Percentiles rank a stretch among this genome's conserved stretches.
phyloP scores from a whole-genome alignment of 495 filamentous ascomycete species.

The Aspergillus kassunensis region DNA sequence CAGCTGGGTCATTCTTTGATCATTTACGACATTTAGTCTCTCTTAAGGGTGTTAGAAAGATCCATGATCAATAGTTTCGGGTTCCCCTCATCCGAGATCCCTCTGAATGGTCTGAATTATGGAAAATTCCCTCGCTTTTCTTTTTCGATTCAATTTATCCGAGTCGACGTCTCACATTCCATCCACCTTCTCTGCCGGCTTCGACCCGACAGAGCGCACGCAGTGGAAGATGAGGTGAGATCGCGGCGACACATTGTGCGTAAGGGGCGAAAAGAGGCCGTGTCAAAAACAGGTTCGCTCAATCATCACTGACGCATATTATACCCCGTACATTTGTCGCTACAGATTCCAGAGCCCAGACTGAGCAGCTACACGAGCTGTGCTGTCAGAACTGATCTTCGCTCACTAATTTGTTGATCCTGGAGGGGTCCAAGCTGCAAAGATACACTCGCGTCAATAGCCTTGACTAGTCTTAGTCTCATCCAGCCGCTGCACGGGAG shows the following conservation, averaged over 20 bases:
- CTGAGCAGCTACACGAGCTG: background rate
- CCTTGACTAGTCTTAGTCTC: background rate
- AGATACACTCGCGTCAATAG: background rate
- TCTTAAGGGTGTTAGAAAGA: background rate
- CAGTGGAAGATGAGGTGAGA: conserved; percentile 7
- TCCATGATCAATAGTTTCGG: conserved; percentile 14
- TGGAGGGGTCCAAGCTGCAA: background rate
- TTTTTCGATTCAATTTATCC: conserved; percentile 6
- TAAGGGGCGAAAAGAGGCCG: too few species aligned
- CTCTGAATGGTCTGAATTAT: background rate
- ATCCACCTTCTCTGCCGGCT: conserved; percentile 8
- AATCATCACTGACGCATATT: too few species aligned
- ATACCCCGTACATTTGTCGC: too few species aligned
- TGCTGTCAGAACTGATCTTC: conserved; percentile 5
- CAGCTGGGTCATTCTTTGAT: too few species aligned
- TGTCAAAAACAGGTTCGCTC: too few species aligned
- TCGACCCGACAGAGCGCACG: background rate
- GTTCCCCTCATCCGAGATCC: conserved; percentile 1
- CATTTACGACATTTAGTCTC: too few species aligned
- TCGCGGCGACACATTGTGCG: background rate
- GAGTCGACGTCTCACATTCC: conserved; percentile 11
- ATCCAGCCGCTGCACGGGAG: conserved; percentile 3
- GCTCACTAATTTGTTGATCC: background rate
- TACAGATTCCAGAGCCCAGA: too few species aligned
- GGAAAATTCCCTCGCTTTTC: background rate